These are phyloP conservation scores for Fistulinella cinereoalba DNA, from an alignment of 1,284 basidiomycete species.

Conservation along the genomic window DNA sequence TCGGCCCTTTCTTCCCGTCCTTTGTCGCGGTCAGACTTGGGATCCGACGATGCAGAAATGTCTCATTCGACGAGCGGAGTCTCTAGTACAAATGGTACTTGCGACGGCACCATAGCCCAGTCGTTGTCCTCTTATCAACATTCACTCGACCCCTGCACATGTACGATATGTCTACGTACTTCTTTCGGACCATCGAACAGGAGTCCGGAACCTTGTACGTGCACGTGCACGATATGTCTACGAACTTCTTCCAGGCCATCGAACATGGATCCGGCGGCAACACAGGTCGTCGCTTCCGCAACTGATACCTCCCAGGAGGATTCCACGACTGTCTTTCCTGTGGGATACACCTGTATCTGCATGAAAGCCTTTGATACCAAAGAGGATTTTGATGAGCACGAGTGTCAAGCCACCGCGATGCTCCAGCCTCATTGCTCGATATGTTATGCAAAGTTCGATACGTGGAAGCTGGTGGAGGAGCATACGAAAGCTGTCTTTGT, in stretches of 20 bases:
- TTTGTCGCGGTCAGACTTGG: conserved; percentile 7
- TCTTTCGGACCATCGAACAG: too few relatives aligned
- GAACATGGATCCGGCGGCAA: neutral
- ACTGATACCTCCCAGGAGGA: conserved; percentile 1
- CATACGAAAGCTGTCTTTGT: conserved; percentile 18
- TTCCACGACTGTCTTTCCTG: neutral
- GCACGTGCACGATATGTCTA: conserved; percentile 15
- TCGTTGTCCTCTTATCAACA: neutral
- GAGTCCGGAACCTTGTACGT: too few relatives aligned
- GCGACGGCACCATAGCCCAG: neutral
- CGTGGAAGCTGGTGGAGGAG: conserved; percentile 14
- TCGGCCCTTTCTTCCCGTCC: neutral
- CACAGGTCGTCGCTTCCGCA: neutral
- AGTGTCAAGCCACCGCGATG: conserved; percentile 12
- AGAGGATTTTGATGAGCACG: conserved; percentile 11
- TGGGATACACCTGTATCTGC: conserved; percentile 18
- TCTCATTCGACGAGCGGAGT: conserved; percentile 4
- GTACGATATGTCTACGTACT: too few relatives aligned
- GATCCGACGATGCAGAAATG: conserved; percentile 10
- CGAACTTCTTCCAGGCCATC: neutral
- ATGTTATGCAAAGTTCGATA: conserved; percentile 25
- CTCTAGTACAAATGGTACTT: neutral
- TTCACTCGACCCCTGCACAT: neutral
- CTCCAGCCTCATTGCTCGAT: conserved; percentile 19
- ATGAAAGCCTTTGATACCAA: conserved; percentile 14